A percentile compares a stretch with the other conserved stretches of the same genome.
These are phyloP conservation scores for Achaetomiella virescens DNA, from an alignment of 495 filamentous ascomycete species.

Conservation along the genomic window DNA sequence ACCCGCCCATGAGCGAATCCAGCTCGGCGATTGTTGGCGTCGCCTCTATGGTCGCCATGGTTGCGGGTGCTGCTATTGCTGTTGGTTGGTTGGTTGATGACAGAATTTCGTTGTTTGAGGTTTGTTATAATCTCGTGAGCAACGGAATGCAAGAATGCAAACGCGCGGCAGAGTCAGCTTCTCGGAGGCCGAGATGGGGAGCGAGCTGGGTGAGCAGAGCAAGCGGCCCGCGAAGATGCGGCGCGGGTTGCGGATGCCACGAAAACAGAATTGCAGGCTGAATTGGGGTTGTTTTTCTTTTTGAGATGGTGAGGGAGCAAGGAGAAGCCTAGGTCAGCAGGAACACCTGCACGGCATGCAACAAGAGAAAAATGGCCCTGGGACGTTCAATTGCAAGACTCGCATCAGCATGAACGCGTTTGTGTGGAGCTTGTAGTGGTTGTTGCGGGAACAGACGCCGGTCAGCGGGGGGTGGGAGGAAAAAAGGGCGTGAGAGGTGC, in stretches of 20 bases:
- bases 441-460: background rate
- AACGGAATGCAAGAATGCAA: slow-evolving; percentile 5
- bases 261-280: slow-evolving; percentile 2
- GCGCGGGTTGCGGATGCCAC: slow-evolving; percentile 9
- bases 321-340: background rate
- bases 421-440: slow-evolving; percentile 3
- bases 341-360: background rate
- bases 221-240: slow-evolving; percentile 10
- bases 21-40: slow-evolving; percentile 19
- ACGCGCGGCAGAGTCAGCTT: slow-evolving; percentile 14
- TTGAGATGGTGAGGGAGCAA: background rate
- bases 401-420: slow-evolving; percentile 9
- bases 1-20: slow-evolving; percentile 18
- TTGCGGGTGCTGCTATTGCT: background rate
- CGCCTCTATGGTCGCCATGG: slow-evolving; percentile 14
- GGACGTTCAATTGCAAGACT: slow-evolving; percentile 1
- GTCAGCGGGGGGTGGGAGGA: background rate
- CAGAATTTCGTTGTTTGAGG: background rate
- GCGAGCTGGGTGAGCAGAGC: background rate
- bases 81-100: background rate
- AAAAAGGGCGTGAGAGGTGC: slow-evolving; percentile 2
- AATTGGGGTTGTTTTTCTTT: too few species aligned
- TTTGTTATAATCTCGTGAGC: background rate
- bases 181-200: background rate
- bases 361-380: background rate